Conservation (phyloP, 2,329 filamentous ascomycete species). For the Dactylellina haptotyla region DNA sequence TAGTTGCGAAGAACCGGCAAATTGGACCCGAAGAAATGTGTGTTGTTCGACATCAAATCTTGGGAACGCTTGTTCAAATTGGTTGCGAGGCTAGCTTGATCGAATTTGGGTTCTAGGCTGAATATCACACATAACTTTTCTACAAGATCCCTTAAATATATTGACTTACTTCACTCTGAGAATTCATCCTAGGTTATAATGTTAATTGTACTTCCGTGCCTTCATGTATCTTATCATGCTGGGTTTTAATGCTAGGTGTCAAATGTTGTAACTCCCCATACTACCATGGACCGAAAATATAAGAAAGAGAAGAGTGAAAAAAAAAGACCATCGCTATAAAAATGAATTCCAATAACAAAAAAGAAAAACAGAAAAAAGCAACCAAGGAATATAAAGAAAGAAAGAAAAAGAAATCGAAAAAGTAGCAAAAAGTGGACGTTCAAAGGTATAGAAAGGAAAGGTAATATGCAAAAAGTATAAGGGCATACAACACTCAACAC, state of each 20-base stretch:
- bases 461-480: constrained; percentile 13
- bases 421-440: neutral
- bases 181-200: too few relatives aligned
- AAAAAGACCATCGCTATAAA: constrained; percentile 25
- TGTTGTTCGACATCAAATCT: too few relatives aligned
- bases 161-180: too few relatives aligned
- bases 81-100: too few relatives aligned
- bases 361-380: constrained; percentile 1
- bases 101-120: too few relatives aligned
- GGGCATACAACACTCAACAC: neutral
- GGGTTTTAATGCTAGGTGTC: neutral
- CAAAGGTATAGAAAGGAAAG: constrained; percentile 8
- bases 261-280: constrained; percentile 42
- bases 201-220: constrained; percentile 31
- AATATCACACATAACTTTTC: too few relatives aligned
- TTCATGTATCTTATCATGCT: constrained; percentile 37
- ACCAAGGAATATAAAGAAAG: neutral
- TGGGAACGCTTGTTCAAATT: too few relatives aligned
- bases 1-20: too few relatives aligned
- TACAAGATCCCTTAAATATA: too few relatives aligned
- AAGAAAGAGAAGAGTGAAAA: neutral
- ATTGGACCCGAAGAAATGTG: too few relatives aligned
- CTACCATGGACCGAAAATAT: constrained; percentile 12
- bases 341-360: neutral
- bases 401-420: constrained; percentile 5